Conservation (phyloP, 106 monocot genomes). For the Apostasia ramifera region DNA sequence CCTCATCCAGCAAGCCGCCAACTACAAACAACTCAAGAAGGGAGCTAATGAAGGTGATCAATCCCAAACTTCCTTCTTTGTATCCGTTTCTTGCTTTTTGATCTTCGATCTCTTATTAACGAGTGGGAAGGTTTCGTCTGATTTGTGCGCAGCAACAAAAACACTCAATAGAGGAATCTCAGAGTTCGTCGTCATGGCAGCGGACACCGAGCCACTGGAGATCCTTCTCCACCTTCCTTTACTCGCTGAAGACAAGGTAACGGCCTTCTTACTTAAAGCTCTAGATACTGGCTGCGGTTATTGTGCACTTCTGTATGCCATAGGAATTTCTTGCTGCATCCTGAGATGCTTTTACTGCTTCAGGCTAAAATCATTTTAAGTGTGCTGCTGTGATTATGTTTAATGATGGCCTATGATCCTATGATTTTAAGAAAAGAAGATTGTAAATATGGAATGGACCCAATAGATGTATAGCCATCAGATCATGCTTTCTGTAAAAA, state of each 20-base stretch:
- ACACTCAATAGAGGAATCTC: conserved; percentile 77
- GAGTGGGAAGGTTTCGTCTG: not conserved
- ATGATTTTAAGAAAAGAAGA: no score
- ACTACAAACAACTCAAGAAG: conserved; percentile 95
- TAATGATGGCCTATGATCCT: no score
- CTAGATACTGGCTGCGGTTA: not conserved
- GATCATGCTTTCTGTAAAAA: no score
- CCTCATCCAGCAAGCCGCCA: conserved; percentile 80
- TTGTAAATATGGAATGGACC: no score
- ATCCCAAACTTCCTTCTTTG: not conserved
- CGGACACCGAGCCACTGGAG: conserved; percentile 75
- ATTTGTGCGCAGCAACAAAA: conserved; percentile 55
- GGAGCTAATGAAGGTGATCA: conserved; percentile 79
- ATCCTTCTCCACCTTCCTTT: conserved; percentile 81
- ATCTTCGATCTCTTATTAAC: not conserved
- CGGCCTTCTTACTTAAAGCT: not conserved
- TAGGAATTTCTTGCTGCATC: no score
- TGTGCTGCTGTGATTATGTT: no score
- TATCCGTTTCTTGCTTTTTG: not conserved
- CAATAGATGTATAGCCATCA: no score
- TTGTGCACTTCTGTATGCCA: no score
- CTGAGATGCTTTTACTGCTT: no score
- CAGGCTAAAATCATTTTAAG: no score
- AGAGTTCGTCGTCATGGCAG: conserved; percentile 87
- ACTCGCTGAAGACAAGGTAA: conserved; percentile 81